A percentile compares a stretch with the other conserved stretches of the same genome.
Conservation (phyloP, 139 green algal genomes). For the Dunaliella primolecta region DNA sequence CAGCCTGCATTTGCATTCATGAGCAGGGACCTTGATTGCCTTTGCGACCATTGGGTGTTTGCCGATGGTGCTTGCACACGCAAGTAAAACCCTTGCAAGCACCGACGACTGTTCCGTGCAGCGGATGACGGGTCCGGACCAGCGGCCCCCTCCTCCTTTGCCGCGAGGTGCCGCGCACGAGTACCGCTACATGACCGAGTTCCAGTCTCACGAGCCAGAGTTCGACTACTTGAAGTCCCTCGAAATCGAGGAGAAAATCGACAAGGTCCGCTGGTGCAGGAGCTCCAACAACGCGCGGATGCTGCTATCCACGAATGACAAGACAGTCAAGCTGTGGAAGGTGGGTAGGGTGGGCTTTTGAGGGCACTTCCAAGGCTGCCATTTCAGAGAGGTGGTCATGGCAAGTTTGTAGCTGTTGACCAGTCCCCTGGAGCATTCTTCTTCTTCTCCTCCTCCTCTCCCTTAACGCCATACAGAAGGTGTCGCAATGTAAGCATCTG, state of each 20-base stretch:
- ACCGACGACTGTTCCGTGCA: no score
- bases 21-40: no score
- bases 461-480: no score
- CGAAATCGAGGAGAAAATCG: constrained; percentile 99
- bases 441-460: no score
- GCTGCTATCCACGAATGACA: constrained; percentile 94
- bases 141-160: constrained; percentile 13
- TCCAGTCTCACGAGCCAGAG: constrained; percentile 98
- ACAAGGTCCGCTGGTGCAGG: constrained; percentile 90
- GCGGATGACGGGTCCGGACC: not conserved
- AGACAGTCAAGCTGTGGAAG: constrained; percentile 99
- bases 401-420: not conserved
- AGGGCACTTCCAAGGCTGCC: no score
- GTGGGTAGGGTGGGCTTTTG: constrained; percentile 38
- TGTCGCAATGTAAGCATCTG: no score
- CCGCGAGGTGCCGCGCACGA: constrained; percentile 62
- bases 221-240: constrained; percentile 97
- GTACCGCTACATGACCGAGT: constrained; percentile 97
- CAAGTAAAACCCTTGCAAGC: not conserved
- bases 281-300: constrained; percentile 60
- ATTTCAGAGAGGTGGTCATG: not conserved
- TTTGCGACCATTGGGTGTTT: no score
- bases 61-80: not conserved
- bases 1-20: no score
- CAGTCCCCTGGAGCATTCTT: no score